Evolutionary conservation across 768 basidiomycete species (phyloP).

Genomic region (Russula griseocarnosa): DNA sequence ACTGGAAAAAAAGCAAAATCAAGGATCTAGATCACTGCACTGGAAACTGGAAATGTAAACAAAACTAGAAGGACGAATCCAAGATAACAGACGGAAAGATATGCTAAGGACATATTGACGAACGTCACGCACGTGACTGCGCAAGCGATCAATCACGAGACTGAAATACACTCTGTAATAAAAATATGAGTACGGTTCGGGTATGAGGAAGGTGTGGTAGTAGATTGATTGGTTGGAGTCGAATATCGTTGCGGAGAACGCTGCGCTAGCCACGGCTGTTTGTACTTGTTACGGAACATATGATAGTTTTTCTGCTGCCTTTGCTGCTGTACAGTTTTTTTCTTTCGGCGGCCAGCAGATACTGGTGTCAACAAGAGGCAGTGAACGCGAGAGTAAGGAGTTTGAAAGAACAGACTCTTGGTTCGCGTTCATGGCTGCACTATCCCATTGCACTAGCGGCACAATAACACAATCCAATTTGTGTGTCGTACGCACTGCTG

Average conservation of each 20-base stretch:
- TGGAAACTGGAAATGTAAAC: neutral
- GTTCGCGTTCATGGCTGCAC: too few species aligned
- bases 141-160: too few species aligned
- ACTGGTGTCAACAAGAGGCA: too few species aligned
- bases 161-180: neutral
- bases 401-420: neutral
- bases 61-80: neutral
- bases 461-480: too few species aligned
- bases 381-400: too few species aligned
- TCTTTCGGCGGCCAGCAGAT: too few species aligned
- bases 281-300: too few species aligned
- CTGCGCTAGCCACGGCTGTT: neutral
- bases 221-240: slow-evolving; percentile 1
- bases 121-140: neutral
- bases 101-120: neutral
- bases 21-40: neutral
- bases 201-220: slow-evolving; percentile 27
- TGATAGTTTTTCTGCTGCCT: neutral
- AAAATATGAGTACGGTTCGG: slow-evolving; percentile 41
- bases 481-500: too few species aligned
- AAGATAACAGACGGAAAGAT: neutral
- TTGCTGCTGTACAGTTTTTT: too few species aligned
- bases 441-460: too few species aligned
- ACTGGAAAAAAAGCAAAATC: neutral
- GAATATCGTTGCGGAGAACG: neutral